Evolutionary conservation across 202 grass and related monocot genomes (phyloP).

Genomic region (Hordeum pubiflorum): DNA sequence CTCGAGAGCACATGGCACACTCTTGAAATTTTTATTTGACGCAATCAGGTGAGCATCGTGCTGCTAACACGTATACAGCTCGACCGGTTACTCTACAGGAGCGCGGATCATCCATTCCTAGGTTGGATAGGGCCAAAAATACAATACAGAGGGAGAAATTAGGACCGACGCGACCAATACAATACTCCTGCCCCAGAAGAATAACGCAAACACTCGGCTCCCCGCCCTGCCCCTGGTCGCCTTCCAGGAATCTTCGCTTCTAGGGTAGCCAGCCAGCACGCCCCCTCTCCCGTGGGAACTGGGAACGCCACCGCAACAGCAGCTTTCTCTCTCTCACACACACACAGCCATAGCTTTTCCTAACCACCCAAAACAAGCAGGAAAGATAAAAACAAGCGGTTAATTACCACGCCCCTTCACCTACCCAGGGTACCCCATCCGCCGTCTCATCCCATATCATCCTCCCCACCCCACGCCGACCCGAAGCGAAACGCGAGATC

Average conservation of each 20-base stretch:
- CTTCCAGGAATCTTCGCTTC: slow-evolving; percentile 58
- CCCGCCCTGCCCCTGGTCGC: background rate
- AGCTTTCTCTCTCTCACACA: slow-evolving; percentile 7
- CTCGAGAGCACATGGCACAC: background rate
- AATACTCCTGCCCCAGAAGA: background rate
- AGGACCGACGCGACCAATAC: slow-evolving; percentile 26
- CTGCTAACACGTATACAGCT: background rate
- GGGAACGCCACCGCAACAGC: slow-evolving; percentile 2
- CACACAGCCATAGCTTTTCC: background rate
- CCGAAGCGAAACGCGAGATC: background rate
- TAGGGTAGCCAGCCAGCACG: slow-evolving; percentile 19
- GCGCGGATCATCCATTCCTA: background rate
- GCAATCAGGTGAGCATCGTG: background rate
- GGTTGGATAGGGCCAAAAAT: slow-evolving; percentile 15
- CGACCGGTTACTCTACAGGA: background rate
- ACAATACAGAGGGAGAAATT: background rate
- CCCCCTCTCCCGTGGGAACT: background rate
- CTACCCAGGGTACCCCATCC: background rate
- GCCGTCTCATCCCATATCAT: background rate
- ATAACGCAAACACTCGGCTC: background rate
- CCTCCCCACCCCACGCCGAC: background rate
- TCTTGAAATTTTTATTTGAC: background rate
- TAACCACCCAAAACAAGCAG: background rate
- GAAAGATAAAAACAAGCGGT: background rate
- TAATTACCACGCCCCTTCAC: slow-evolving; percentile 23